Conservation (phyloP, 768 basidiomycete species). For the Rhodotorula diobovata region DNA sequence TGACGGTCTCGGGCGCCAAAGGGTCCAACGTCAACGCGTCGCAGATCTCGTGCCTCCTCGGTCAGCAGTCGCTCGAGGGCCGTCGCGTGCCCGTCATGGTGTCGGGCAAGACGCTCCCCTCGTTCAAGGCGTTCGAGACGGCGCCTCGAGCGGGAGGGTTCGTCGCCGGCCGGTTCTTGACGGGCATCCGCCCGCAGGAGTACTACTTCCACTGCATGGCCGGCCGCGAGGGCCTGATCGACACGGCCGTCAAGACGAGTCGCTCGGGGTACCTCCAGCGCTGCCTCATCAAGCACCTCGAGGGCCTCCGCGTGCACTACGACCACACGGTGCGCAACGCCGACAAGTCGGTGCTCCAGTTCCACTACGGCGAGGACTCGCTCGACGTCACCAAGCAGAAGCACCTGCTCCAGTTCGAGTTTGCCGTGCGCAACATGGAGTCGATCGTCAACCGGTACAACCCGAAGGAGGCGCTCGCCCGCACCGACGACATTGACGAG, state of each 20-base stretch:
- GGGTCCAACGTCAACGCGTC: slow-evolving; percentile 95
- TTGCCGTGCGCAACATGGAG: slow-evolving; percentile 76
- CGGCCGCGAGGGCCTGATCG: slow-evolving; percentile 95
- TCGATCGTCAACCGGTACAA: slow-evolving; percentile 68
- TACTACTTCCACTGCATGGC: slow-evolving; percentile 99
- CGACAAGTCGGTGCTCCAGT: slow-evolving; percentile 89
- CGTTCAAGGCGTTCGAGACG: slow-evolving; percentile 96
- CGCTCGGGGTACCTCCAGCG: slow-evolving; percentile 97
- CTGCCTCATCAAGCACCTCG: slow-evolving; percentile 96
- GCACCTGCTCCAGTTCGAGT: slow-evolving; percentile 87
- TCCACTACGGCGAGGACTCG: slow-evolving; percentile 92
- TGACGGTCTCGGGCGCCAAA: slow-evolving; percentile 97
- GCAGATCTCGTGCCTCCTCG: slow-evolving; percentile 95
- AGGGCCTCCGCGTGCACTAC: slow-evolving; percentile 93
- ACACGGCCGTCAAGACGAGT: slow-evolving; percentile 97
- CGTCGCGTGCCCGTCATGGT: slow-evolving; percentile 99
- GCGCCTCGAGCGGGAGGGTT: slow-evolving; percentile 96
- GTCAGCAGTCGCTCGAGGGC: slow-evolving; percentile 96
- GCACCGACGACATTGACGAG: slow-evolving; percentile 58
- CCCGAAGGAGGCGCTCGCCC: slow-evolving; percentile 54
- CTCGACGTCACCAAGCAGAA: slow-evolving; percentile 97
- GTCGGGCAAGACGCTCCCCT: slow-evolving; percentile 94
- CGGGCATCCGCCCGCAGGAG: slow-evolving; percentile 95
- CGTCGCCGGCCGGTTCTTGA: slow-evolving; percentile 96
- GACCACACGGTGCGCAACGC: slow-evolving; percentile 96